Base-by-base conservation (phyloP, 306 rosid species). In the Hippophae rhamnoides region DNA sequence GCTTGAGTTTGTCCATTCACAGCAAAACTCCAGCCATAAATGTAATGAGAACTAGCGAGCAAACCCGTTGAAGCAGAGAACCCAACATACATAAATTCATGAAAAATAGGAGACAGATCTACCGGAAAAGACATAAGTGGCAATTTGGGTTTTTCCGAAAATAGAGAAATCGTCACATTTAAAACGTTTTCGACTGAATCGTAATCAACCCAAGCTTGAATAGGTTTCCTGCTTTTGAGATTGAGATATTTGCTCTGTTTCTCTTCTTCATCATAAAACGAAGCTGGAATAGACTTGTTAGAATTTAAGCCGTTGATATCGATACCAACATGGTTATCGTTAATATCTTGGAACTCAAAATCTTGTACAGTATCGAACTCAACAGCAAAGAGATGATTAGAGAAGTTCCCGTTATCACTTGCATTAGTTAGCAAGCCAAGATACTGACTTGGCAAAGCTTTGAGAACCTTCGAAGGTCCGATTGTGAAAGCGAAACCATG, bases 11-110 rank as follows among this genome's bases (percentile, higher is more conserved):
- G 72, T 12, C 89, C 95, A 43, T 78, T 79, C 43, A 86, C 69
- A 60, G 72, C 81, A 44, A 89, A 89, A 79, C 97, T 89, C 97
- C 95, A 89, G n/a, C 97, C 97, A 66, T 83, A 60, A 3, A 89
- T 8, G 62, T 79, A 86, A 67, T 89, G 95, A n/a, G 95, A 89
- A 67, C 97, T 89, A 10, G 97, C 97, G 42, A 89, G 95, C 61
- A 86, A 70, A 49, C 95, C 97, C 3, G 95, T 89, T 5, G 97
- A 86, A 25, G 95, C 89, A 25, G 97, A 89, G 66, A 89, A 89
- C 13, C 97, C 97, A 63, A 86, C 89, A 49, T 74, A 89, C 97
- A 89, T 86, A 18, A 41, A 68, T 11, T 89, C 87, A 25, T 61
- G 59, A 38, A 89, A 13, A 64, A 79, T 51, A 0, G 72, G 75